Conservation (phyloP, 2,329 filamentous ascomycete genomes). For the Mycocentrospora acerina region DNA sequence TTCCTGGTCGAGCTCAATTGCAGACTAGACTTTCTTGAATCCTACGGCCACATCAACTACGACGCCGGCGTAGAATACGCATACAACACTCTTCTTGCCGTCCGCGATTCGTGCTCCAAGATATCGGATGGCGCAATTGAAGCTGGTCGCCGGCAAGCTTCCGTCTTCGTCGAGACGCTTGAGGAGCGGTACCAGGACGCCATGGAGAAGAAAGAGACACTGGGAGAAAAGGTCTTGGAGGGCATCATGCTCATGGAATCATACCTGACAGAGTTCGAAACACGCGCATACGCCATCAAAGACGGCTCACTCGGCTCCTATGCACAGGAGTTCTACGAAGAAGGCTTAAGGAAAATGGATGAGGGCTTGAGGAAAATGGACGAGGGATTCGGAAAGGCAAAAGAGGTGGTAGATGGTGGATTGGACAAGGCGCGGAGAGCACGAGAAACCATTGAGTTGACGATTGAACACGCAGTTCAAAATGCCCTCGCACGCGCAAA, state of each 20-base stretch:
- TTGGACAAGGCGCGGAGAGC: slow-evolving; percentile 81
- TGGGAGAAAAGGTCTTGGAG: slow-evolving; percentile 89
- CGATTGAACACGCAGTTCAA: slow-evolving; percentile 81
- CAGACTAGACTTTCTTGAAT: slow-evolving; percentile 84
- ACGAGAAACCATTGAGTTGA: slow-evolving; percentile 59
- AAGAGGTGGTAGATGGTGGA: slow-evolving; percentile 76
- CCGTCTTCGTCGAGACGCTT: slow-evolving; percentile 88
- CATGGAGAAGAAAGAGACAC: slow-evolving; percentile 76
- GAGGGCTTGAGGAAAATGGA: slow-evolving; percentile 80
- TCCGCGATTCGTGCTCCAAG: slow-evolving; percentile 83
- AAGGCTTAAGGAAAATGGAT: slow-evolving; percentile 75
- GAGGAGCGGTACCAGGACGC: slow-evolving; percentile 87
- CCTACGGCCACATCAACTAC: slow-evolving; percentile 78
- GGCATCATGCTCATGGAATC: slow-evolving; percentile 83
- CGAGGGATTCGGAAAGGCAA: slow-evolving; percentile 72
- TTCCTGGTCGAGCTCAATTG: slow-evolving; percentile 85
- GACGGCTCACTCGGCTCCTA: slow-evolving; percentile 75
- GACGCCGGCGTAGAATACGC: slow-evolving; percentile 83
- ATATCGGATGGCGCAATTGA: slow-evolving; percentile 90
- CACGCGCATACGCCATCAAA: slow-evolving; percentile 74
- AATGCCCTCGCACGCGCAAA: slow-evolving; percentile 72
- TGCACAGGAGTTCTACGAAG: slow-evolving; percentile 71
- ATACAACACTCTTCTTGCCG: slow-evolving; percentile 81
- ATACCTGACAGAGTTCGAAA: slow-evolving; percentile 84
- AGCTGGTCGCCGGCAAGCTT: slow-evolving; percentile 77